A percentile compares a stretch with the other conserved stretches of the same genome.
Conservation (phyloP, 2,329 filamentous ascomycete species). For the Hansfordia pulvinata region DNA sequence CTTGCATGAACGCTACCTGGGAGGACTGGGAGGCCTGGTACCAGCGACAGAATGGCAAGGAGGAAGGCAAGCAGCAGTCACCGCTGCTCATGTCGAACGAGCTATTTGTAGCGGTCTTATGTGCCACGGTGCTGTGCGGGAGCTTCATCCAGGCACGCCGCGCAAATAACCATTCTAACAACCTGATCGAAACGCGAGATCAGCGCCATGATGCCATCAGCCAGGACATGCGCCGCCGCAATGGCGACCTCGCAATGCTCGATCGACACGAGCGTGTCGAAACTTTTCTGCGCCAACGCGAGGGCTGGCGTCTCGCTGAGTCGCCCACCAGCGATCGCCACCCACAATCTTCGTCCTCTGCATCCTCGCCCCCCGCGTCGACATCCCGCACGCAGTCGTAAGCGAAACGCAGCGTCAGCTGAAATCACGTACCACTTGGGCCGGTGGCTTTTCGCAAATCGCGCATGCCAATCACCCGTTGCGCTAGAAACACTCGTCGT, state of each 20-base stretch:
- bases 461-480: too few species aligned
- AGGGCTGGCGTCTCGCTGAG: conserved; percentile 22
- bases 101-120: conserved; percentile 61
- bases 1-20: conserved; percentile 76
- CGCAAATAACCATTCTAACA: conserved; percentile 46
- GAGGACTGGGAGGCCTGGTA: conserved; percentile 91
- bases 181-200: conserved; percentile 52
- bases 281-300: conserved; percentile 62
- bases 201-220: conserved; percentile 54
- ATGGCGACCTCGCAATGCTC: conserved; percentile 35
- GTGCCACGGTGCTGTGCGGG: conserved; percentile 55
- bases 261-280: conserved; percentile 56
- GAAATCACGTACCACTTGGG: too few species aligned
- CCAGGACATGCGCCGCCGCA: conserved; percentile 39
- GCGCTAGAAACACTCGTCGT: too few species aligned
- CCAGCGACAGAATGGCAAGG: conserved; percentile 31
- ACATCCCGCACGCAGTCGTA: too few species aligned
- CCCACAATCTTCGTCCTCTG: too few species aligned
- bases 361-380: too few species aligned
- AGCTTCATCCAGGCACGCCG: conserved; percentile 60
- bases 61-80: conserved; percentile 30
- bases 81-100: conserved; percentile 64
- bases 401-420: too few species aligned
- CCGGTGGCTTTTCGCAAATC: too few species aligned
- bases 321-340: neutral